A percentile compares a stretch with the other conserved stretches of the same genome.
phyloP scores from a whole-genome alignment of 2,329 filamentous ascomycete genomes.

The Biscogniauxia marginata region DNA sequence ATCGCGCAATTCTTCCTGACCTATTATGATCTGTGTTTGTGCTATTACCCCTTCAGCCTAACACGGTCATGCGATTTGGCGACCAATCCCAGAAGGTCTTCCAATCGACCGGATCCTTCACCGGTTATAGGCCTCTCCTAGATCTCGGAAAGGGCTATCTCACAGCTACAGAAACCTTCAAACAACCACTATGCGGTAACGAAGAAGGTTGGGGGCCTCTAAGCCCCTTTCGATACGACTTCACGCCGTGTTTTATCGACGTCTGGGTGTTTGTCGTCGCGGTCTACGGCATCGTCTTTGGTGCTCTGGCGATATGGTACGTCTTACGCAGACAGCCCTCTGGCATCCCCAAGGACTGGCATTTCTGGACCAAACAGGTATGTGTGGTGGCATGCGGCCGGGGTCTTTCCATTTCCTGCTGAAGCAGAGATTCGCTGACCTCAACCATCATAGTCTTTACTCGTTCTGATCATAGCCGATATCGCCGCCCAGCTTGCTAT shows the following conservation, averaged over 20 bases:
- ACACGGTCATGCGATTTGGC: slow-evolving; percentile 38
- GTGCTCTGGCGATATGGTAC: slow-evolving; percentile 76
- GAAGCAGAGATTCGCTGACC: background rate
- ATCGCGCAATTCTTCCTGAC: slow-evolving; percentile 29
- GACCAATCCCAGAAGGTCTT: slow-evolving; percentile 47
- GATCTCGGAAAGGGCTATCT: slow-evolving; percentile 61
- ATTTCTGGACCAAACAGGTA: slow-evolving; percentile 92
- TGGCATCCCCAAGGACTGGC: slow-evolving; percentile 77
- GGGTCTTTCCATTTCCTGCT: background rate
- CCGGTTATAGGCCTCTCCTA: slow-evolving; percentile 52
- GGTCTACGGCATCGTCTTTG: slow-evolving; percentile 74
- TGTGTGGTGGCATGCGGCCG: slow-evolving; percentile 27
- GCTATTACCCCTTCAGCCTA: slow-evolving; percentile 17
- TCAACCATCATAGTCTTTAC: slow-evolving; percentile 18
- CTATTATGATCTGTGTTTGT: slow-evolving; percentile 32
- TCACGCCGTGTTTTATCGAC: slow-evolving; percentile 97
- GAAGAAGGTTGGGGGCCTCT: slow-evolving; percentile 93
- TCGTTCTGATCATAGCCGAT: slow-evolving; percentile 61
- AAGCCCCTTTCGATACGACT: slow-evolving; percentile 83
- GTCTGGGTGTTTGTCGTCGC: slow-evolving; percentile 80
- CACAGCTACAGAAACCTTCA: slow-evolving; percentile 44
- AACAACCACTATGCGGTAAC: slow-evolving; percentile 82
- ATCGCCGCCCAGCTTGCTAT: slow-evolving; percentile 71
- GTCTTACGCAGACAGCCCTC: slow-evolving; percentile 67
- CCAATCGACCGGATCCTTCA: slow-evolving; percentile 59